Conservation (phyloP, 495 filamentous ascomycete genomes). For the Saxophila tyrrhenica region DNA sequence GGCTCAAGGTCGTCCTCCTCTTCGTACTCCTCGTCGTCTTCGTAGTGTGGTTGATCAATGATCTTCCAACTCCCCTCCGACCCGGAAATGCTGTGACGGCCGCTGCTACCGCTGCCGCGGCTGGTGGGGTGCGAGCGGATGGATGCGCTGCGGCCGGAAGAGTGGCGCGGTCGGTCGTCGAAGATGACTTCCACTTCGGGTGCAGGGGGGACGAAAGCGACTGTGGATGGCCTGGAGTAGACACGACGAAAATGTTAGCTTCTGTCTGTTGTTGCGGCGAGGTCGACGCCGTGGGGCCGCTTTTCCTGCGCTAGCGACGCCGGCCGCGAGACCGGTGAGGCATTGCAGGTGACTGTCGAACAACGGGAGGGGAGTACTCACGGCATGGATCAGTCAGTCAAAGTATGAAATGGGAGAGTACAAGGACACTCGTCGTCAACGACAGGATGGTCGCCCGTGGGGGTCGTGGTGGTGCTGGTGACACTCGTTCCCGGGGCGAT, state of each 20-base stretch:
- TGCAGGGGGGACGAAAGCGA: not conserved
- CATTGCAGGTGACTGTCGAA: not conserved
- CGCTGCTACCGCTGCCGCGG: constrained; percentile 3
- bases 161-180: not conserved
- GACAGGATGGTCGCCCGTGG: no score
- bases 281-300: not conserved
- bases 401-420: no score
- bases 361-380: not conserved
- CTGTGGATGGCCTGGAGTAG: not conserved
- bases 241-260: not conserved
- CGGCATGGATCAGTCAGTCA: not conserved
- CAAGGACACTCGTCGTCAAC: no score
- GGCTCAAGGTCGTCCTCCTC: constrained; percentile 32
- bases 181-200: not conserved
- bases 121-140: constrained; percentile 14
- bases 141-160: constrained; percentile 13
- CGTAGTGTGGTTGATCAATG: constrained; percentile 11
- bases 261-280: not conserved
- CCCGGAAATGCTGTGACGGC: constrained; percentile 2
- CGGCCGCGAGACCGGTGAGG: not conserved
- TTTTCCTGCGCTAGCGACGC: not conserved
- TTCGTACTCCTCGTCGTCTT: constrained; percentile 26
- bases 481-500: not conserved
- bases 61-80: constrained; percentile 12
- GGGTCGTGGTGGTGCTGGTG: not conserved